Evolutionary conservation across 768 basidiomycete species (phyloP).

Genomic region (Lactifluus subvellereus): DNA sequence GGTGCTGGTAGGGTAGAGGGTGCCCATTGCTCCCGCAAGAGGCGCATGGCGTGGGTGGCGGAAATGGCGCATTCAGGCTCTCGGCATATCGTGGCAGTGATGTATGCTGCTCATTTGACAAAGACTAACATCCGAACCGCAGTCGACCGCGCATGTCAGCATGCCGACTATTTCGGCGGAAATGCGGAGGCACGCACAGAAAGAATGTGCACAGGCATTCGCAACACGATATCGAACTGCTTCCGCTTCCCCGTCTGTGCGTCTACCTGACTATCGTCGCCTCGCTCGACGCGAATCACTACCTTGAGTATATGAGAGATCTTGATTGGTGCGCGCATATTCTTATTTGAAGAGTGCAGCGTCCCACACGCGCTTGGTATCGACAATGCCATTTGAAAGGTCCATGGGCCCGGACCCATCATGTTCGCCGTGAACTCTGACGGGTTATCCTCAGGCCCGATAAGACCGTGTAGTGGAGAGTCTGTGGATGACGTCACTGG

Average conservation of each 20-base stretch:
- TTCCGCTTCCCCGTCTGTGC: constrained; percentile 66
- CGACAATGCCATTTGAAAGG: constrained; percentile 58
- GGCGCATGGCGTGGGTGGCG: not conserved
- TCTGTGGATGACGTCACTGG: constrained; percentile 52
- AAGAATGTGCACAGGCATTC: constrained; percentile 79
- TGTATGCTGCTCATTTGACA: constrained; percentile 13
- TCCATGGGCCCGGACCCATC: constrained; percentile 45
- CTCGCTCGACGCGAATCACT: constrained; percentile 76
- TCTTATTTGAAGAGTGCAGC: constrained; percentile 76
- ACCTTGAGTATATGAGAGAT: constrained; percentile 77
- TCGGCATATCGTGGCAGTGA: constrained; percentile 13
- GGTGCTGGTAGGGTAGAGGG: not conserved
- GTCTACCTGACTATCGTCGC: constrained; percentile 61
- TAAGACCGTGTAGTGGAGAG: constrained; percentile 71
- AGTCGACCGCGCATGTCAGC: not conserved
- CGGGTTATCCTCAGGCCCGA: constrained; percentile 48
- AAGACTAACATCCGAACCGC: not conserved
- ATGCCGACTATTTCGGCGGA: not conserved
- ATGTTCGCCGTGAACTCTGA: constrained; percentile 33
- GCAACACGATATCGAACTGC: constrained; percentile 81
- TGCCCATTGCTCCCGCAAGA: not conserved
- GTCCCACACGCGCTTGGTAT: constrained; percentile 55
- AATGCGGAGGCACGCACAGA: constrained; percentile 50
- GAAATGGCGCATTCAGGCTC: not conserved
- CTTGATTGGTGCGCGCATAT: constrained; percentile 66